Base-by-base conservation (phyloP, 768 basidiomycete species). In the Arthromyces matolae region DNA sequence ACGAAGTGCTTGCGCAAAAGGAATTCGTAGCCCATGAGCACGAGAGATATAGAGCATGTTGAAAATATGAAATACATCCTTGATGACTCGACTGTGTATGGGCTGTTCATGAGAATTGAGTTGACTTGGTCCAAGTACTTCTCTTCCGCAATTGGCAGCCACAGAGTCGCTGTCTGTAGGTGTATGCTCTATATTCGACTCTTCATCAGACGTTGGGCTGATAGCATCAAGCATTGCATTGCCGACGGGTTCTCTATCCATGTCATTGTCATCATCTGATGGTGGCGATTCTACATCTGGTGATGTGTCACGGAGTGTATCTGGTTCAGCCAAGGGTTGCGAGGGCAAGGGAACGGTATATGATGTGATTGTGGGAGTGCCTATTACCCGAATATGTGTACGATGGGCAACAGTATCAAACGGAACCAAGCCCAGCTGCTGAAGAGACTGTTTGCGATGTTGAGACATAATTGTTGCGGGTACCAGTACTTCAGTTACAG, bases 41-140 rank as follows among this genome's bases (percentile, higher is more conserved):
- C 40, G 22, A 0, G 63, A 56, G 12, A 66, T 56, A 2, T 54
- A 49, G 20, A 67, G 45, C 59, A 64, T 64, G 29, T 68, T 57
- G 25, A 67, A 63, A 0, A 64, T 37, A 36, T 66, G 64, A 16
- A n/a, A n/a, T n/a, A n/a, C n/a, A n/a, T n/a, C n/a, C n/a, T n/a
- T n/a, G n/a, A n/a, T n/a, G 20, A 67, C 62, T 1, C 61, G 53
- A 24, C 55, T 53, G 0, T 50, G 49, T 23, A 50, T 42, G 12
- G 25, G n/a, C 25, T 8, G 9, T 31, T 31, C 29, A 31, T 31
- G 8, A 31, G 29, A 8, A 31, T 31, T 14, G 14, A 31, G 29
- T 8, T 8, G 8, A 8, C 29, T 8, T 31, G 29, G n/a, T n/a
- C n/a, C 29, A 31, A 31, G 29, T 31, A 14, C 14, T 31, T 31